Evolutionary conservation across 108 stramenopile species (phyloP).

Genomic region (Epithemia pelagica): DNA sequence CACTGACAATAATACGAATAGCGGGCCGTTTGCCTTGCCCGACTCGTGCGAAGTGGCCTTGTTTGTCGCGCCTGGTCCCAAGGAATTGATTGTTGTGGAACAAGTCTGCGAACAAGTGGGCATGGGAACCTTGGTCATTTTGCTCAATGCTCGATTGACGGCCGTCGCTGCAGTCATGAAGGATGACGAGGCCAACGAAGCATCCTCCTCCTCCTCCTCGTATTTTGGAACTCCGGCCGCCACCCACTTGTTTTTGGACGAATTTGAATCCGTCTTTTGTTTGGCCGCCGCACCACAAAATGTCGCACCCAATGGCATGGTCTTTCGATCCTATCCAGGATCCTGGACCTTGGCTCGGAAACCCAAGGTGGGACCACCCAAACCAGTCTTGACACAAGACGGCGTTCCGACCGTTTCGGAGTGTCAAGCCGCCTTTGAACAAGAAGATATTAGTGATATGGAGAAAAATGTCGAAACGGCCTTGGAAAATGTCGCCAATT

Average conservation of each 20-base stretch:
- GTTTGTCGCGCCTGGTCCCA: conserved; percentile 77
- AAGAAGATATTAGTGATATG: conserved; percentile 52
- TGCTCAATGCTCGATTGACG: conserved; percentile 67
- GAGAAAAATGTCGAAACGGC: conserved; percentile 65
- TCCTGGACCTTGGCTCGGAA: conserved; percentile 75
- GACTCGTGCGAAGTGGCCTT: conserved; percentile 66
- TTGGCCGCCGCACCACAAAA: conserved; percentile 68
- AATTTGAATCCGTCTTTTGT: conserved; percentile 68
- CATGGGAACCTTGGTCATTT: conserved; percentile 69
- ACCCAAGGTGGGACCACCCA: conserved; percentile 68
- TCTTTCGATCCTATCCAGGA: conserved; percentile 62
- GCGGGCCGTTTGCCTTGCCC: conserved; percentile 59
- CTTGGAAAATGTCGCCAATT: conserved; percentile 62
- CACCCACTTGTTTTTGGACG: conserved; percentile 41
- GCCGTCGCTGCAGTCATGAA: conserved; percentile 10
- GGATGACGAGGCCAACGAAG: no score
- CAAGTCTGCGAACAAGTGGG: conserved; percentile 61
- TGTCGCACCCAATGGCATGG: conserved; percentile 58
- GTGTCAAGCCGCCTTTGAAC: conserved; percentile 44
- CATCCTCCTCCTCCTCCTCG: background rate
- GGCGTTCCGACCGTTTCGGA: conserved; percentile 41
- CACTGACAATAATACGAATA: conserved; percentile 1
- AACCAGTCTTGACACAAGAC: conserved; percentile 42
- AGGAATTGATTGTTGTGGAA: conserved; percentile 66
- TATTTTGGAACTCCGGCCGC: conserved; percentile 53